Evolutionary conservation across 2,329 filamentous ascomycete species (phyloP), one percentile per base, ranked within the genome.

Genomic region (Colletotrichum agaves): DNA sequence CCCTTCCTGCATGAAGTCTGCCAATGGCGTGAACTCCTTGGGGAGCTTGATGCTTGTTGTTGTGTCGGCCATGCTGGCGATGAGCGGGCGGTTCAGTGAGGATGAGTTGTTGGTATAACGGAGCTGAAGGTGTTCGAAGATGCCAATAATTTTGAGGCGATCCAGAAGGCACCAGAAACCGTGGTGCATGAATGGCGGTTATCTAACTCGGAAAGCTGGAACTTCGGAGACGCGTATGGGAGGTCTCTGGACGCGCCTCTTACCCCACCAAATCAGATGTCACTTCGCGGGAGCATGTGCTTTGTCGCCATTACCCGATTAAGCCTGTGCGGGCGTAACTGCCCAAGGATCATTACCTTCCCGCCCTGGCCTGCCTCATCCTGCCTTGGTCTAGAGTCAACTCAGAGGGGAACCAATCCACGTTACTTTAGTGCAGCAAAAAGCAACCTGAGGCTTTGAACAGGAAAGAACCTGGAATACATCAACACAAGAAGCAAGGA

Each of bases 1-100:
- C 19, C 19, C 44, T 23, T 77, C 77, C 57, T 84, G 77, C 68
- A 88, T 72, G 19, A 88, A 74, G 33, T 82, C 75, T 69, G 78
- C 74, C 71, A 84, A 76, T 12, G 74, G 60, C 7, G 64, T 73
- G 71, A 87, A 87, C 41, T 78, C 77, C 2, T 75, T 63, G 3
- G 83, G 83, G 15, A 80, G 72, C 39, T 52, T 53, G 46, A 67
- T 35, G 8, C 43, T 46, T 17, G 41, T 35, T 8, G 15, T 37
- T 17, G 41, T 41, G n/a, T 46, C 37, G 10, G 60, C 37, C 64
- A 64, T 67, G 27, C 11, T 35, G 41, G 50, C 33, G 44, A 44
- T n/a, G 41, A n/a, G 15, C 19, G 44, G 27, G 44, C 37, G 17
- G 17, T 52, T 12, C 12, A 39, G 19, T 37, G n/a, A 53, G 50